These are phyloP conservation scores for Alternaria hordeiaustralica DNA, from an alignment of 2,329 filamentous ascomycete genomes.

Conservation along the genomic window DNA sequence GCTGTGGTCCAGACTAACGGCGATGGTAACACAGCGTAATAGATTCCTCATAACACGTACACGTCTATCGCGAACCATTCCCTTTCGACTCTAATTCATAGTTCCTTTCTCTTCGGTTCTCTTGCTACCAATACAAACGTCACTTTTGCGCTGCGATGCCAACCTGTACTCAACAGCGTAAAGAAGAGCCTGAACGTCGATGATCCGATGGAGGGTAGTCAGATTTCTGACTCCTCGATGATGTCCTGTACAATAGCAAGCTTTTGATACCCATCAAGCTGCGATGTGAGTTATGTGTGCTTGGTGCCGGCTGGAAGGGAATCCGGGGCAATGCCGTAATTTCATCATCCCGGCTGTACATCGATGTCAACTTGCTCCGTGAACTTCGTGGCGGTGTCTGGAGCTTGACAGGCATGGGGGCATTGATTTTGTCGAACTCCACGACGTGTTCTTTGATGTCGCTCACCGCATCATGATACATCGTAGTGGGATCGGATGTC, in stretches of 20 bases:
- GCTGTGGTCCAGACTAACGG: background rate
- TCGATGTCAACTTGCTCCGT: slow-evolving; percentile 15
- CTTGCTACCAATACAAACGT: background rate
- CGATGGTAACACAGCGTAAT: background rate
- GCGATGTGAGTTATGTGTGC: slow-evolving; percentile 11
- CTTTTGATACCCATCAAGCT: slow-evolving; percentile 30
- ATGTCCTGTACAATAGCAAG: slow-evolving; percentile 25
- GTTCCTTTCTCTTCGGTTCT: background rate
- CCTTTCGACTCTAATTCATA: background rate
- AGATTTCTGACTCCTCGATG: slow-evolving; percentile 1
- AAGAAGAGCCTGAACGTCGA: background rate
- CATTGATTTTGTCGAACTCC: slow-evolving; percentile 28
- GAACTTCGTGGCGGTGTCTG: slow-evolving; percentile 28
- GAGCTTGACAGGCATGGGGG: slow-evolving; percentile 28
- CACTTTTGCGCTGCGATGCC: background rate
- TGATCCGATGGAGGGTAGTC: background rate
- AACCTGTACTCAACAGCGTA: background rate
- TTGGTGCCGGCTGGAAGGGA: background rate
- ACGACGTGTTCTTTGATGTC: slow-evolving; percentile 37
- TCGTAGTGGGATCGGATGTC: slow-evolving; percentile 10
- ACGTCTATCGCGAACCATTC: background rate
- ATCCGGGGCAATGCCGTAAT: slow-evolving; percentile 25
- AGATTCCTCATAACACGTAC: background rate
- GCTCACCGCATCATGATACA: slow-evolving; percentile 13
- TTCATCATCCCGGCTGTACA: slow-evolving; percentile 15